Conservation (phyloP, 495 filamentous ascomycete species). For the Trichoderma virens region DNA sequence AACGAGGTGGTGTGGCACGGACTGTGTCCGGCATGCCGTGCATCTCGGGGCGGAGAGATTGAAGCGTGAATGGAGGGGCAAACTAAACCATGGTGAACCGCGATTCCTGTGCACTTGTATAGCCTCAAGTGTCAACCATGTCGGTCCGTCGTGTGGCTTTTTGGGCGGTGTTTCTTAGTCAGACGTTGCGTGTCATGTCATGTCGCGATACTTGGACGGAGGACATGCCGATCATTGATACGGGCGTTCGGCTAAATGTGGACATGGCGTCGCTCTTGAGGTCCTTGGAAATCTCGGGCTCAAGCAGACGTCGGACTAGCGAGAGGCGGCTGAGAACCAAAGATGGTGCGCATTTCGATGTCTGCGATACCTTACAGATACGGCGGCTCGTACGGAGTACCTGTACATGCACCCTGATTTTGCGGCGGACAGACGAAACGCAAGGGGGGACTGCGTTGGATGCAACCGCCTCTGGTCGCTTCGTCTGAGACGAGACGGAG, state of each 20-base stretch:
- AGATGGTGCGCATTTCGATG: background rate
- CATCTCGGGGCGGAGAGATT: background rate
- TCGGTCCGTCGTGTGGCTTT: background rate
- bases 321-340: background rate
- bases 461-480: background rate
- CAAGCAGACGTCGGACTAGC: background rate
- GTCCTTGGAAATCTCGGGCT: background rate
- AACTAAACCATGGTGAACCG: background rate
- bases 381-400: background rate
- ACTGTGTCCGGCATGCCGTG: slow-evolving; percentile 6
- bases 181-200: background rate
- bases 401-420: background rate
- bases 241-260: slow-evolving; percentile 6
- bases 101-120: no score
- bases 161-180: slow-evolving; percentile 4
- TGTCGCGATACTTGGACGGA: background rate
- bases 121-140: background rate
- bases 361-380: background rate
- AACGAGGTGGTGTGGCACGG: background rate
- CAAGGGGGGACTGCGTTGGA: background rate
- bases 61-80: background rate
- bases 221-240: background rate
- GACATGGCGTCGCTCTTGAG: background rate
- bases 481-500: slow-evolving; percentile 7
- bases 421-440: background rate